phyloP scores from a whole-genome alignment of 805 yeast species.

The Suhomyces canberraensis region DNA sequence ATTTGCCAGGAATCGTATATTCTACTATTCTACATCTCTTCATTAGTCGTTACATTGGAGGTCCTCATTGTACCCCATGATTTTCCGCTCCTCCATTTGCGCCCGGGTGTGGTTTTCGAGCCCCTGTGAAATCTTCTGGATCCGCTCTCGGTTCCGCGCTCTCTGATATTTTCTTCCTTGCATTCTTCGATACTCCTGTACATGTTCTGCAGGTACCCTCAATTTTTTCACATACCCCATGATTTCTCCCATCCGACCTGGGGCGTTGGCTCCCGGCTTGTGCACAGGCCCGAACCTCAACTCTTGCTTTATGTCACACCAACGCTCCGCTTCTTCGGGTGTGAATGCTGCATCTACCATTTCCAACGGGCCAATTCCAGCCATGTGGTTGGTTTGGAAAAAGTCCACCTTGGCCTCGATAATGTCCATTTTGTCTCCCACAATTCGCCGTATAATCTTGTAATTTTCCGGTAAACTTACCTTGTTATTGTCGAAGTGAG shows the following conservation, averaged over 20 bases:
- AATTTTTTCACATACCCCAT: not conserved
- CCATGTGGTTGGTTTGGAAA: no score
- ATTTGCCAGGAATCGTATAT: no score
- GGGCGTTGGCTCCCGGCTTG: not conserved
- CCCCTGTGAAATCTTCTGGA: constrained; percentile 21
- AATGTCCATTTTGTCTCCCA: constrained; percentile 5
- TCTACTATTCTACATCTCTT: no score
- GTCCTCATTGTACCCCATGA: no score
- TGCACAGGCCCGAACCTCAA: not conserved
- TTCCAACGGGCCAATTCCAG: no score
- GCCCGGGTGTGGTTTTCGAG: constrained; percentile 16
- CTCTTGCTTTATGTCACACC: not conserved
- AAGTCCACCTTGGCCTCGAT: constrained; percentile 6
- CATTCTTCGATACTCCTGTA: constrained; percentile 2
- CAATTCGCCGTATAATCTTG: constrained; percentile 7
- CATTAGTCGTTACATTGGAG: no score
- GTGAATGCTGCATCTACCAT: no score
- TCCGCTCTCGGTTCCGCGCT: constrained; percentile 9
- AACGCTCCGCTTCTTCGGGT: no score
- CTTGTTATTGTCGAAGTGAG: constrained; percentile 4
- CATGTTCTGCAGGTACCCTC: constrained; percentile 1
- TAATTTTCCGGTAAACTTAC: constrained; percentile 6
- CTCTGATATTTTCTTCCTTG: constrained; percentile 6
- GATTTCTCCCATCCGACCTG: no score
- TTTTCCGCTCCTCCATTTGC: constrained; percentile 15